Conservation (phyloP, 2,329 filamentous ascomycete genomes). For the Ophiostoma montium region DNA sequence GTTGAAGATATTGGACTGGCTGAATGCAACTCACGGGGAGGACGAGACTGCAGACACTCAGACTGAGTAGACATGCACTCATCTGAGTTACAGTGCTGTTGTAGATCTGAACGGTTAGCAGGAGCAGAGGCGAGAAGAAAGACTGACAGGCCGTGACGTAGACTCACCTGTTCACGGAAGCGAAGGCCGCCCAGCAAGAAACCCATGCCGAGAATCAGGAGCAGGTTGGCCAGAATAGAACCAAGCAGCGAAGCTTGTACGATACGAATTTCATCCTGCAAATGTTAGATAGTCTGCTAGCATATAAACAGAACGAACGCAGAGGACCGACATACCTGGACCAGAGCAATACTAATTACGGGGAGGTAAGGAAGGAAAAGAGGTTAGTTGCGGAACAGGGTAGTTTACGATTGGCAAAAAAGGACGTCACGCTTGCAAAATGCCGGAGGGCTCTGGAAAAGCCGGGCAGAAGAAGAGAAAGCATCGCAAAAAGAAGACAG, state of each 20-base stretch:
- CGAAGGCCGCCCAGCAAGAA: conserved; percentile 78
- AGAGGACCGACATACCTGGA: conserved; percentile 37
- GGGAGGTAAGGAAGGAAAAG: conserved; percentile 10
- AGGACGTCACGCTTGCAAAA: conserved; percentile 8
- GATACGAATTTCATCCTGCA: conserved; percentile 65
- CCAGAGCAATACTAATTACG: conserved; percentile 52
- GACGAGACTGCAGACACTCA: conserved; percentile 80
- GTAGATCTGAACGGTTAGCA: conserved; percentile 48
- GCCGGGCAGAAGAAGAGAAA: conserved; percentile 1
- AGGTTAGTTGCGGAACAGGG: conserved; percentile 19
- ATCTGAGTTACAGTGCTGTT: conserved; percentile 93
- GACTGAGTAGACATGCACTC: conserved; percentile 81
- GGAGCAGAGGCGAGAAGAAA: background rate
- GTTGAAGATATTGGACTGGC: background rate
- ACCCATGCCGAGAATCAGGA: conserved; percentile 83
- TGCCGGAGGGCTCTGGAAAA: conserved; percentile 6
- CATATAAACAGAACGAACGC: background rate
- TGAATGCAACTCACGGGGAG: conserved; percentile 52
- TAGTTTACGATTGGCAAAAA: conserved; percentile 2
- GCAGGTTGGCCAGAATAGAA: conserved; percentile 75
- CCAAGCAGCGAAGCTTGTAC: conserved; percentile 84
- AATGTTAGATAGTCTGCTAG: conserved; percentile 10
- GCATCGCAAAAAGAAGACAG: background rate
- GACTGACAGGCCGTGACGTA: background rate
- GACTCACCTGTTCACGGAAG: conserved; percentile 64